Evolutionary conservation across 139 green algal genomes (phyloP).

Genomic region (Trebouxia sp.): DNA sequence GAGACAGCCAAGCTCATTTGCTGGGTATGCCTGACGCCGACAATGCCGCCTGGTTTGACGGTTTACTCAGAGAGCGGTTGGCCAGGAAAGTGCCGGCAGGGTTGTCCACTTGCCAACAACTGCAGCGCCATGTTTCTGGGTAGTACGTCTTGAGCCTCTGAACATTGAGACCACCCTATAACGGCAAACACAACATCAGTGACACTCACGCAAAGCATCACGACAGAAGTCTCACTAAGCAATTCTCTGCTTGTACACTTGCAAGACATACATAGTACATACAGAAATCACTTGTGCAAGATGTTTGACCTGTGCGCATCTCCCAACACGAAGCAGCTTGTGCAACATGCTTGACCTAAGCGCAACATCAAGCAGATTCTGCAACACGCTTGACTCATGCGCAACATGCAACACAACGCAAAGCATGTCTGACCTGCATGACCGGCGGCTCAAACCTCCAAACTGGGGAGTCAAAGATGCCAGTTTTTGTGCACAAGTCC

Average conservation of each 20-base stretch:
- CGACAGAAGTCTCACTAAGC: background rate
- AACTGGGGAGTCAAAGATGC: conserved; percentile 59
- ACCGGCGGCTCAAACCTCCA: conserved; percentile 59
- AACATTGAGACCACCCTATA: conserved; percentile 31
- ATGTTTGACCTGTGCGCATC: too few species aligned
- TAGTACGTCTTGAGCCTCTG: conserved; percentile 56
- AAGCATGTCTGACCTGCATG: conserved; percentile 12
- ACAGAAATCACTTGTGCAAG: background rate
- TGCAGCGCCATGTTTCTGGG: conserved; percentile 67
- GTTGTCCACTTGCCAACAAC: conserved; percentile 76
- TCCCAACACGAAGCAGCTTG: too few species aligned
- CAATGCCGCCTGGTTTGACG: conserved; percentile 28
- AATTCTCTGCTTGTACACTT: background rate
- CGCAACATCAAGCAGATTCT: background rate
- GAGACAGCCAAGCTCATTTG: conserved; percentile 4
- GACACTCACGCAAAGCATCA: too few species aligned
- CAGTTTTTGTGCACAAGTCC: conserved; percentile 51
- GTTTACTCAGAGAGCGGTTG: conserved; percentile 35
- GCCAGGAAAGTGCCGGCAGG: conserved; percentile 61
- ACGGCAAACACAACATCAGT: background rate
- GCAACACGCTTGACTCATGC: background rate
- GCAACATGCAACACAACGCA: background rate
- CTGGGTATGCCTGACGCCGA: background rate
- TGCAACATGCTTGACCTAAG: background rate
- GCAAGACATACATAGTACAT: too few species aligned